phyloP scores from a whole-genome alignment of 1,284 basidiomycete species.

The Mycosarcoma maydis region DNA sequence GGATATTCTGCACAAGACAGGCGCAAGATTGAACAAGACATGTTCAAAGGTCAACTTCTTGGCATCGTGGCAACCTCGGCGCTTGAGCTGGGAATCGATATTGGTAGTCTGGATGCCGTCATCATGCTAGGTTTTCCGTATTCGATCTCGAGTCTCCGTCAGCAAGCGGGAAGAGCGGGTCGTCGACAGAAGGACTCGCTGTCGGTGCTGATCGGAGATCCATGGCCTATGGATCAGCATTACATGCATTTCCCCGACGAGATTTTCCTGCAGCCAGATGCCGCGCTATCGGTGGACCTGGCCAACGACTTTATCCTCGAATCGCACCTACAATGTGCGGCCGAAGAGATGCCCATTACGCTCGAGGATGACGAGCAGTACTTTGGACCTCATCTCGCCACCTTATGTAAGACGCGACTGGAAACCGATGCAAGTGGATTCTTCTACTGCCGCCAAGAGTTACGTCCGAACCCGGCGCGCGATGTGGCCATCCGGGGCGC shows the following conservation, averaged over 20 bases:
- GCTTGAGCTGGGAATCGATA: slow-evolving; percentile 89
- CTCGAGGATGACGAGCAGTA: slow-evolving; percentile 74
- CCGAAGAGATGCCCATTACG: slow-evolving; percentile 82
- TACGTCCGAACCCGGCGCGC: slow-evolving; percentile 77
- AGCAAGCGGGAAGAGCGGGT: slow-evolving; percentile 89
- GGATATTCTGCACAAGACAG: slow-evolving; percentile 79
- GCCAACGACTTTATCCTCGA: slow-evolving; percentile 81
- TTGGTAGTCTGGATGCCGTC: slow-evolving; percentile 86
- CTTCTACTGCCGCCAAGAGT: slow-evolving; percentile 82
- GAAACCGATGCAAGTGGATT: slow-evolving; percentile 73
- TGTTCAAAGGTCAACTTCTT: slow-evolving; percentile 82
- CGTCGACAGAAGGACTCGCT: slow-evolving; percentile 83
- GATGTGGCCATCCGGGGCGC: slow-evolving; percentile 80
- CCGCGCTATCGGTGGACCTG: slow-evolving; percentile 78
- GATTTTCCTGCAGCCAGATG: slow-evolving; percentile 69
- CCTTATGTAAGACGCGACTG: slow-evolving; percentile 73
- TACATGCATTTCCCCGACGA: slow-evolving; percentile 76
- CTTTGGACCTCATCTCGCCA: slow-evolving; percentile 73
- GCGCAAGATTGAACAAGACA: slow-evolving; percentile 83
- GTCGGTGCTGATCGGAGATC: slow-evolving; percentile 80
- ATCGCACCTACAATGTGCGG: slow-evolving; percentile 87
- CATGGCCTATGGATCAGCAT: slow-evolving; percentile 79
- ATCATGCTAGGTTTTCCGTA: slow-evolving; percentile 88
- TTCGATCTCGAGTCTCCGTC: slow-evolving; percentile 73
- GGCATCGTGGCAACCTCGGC: slow-evolving; percentile 90